phyloP scores from a whole-genome alignment of 2,329 filamentous ascomycete species.

The Aspergillus flavus region DNA sequence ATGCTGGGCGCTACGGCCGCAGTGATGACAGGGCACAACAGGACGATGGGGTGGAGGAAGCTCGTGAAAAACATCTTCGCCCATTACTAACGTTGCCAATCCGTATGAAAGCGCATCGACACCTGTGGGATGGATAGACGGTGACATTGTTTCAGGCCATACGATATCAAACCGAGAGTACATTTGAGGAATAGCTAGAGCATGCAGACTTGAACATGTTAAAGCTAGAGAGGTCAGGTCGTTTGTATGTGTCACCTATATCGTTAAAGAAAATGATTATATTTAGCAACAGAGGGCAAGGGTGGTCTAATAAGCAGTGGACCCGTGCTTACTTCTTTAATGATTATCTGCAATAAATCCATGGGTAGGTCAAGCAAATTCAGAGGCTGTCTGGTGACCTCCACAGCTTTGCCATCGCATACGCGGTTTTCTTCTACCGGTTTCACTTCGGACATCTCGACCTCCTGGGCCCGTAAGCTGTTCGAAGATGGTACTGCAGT shows the following conservation, averaged over 20 bases:
- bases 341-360: constrained; percentile 75
- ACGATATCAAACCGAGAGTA: constrained; percentile 87
- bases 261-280: neutral
- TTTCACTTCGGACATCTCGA: neutral
- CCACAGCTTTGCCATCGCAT: neutral
- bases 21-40: constrained; percentile 29
- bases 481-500: neutral
- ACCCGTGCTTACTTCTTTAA: constrained; percentile 68
- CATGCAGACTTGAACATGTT: constrained; percentile 76
- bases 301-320: neutral
- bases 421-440: constrained; percentile 3
- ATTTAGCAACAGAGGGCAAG: neutral
- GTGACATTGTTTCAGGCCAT: constrained; percentile 73
- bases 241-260: constrained; percentile 75
- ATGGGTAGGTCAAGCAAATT: constrained; percentile 74
- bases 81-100: constrained; percentile 76
- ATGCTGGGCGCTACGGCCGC: constrained; percentile 32
- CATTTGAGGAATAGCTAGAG: constrained; percentile 74
- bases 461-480: neutral
- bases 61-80: constrained; percentile 63
- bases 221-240: constrained; percentile 77
- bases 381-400: constrained; percentile 54
- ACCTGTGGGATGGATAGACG: constrained; percentile 67
- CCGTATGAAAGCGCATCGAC: constrained; percentile 85
- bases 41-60: constrained; percentile 40